Base-by-base conservation (phyloP, 805 yeast genomes). In the Huiozyma naganishii region DNA sequence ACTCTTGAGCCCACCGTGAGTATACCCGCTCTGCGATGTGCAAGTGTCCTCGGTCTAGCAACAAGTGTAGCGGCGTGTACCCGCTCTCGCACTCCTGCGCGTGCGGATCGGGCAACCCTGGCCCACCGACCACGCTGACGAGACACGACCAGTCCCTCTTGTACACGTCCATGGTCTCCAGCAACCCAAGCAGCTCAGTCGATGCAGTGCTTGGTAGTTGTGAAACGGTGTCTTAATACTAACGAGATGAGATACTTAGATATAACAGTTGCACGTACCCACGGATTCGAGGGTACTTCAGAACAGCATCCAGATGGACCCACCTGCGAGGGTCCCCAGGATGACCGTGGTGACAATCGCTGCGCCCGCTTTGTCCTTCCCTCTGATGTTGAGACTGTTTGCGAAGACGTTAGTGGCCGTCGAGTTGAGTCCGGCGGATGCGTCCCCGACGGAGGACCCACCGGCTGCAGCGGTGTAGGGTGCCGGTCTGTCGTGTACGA, bases 331-430 rank as follows among this genome's bases (percentile, higher is more conserved):
- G 3, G 71, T 58, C 1, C 76, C 75, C 49, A 86, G 61, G 1
- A 83, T 79, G 6, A 86, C 62, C 0, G 89, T 94, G 0, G 98
- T 90, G 37, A 86, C 62, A 23, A 89, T 68, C 40, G 94, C 95
- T 1, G 97, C 96, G 41, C 97, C 97, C 1, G 87, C 95, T 53
- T 72, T 75, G 57, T 86, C 95, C 47, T 75, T 77, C 0, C 68
- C 61, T 0, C 77, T 67, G 37, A 88, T 76, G 0, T 60, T 65
- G 40, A 80, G 60, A 35, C 54, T 47, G 41, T 54, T 54, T 51
- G 52, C 52, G 46, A 53, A 36, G 46, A 72, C 71, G 30, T 66
- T 60, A 6, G 66, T 50, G 12, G 70, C 64, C 1, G 61, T 62
- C 2, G 73, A 51, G 48, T 64, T 57, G 6, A 72, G 59, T 41